These are phyloP conservation scores for Solanum bukasovii DNA, from an alignment of 257 asterid species.

Conservation along the genomic window DNA sequence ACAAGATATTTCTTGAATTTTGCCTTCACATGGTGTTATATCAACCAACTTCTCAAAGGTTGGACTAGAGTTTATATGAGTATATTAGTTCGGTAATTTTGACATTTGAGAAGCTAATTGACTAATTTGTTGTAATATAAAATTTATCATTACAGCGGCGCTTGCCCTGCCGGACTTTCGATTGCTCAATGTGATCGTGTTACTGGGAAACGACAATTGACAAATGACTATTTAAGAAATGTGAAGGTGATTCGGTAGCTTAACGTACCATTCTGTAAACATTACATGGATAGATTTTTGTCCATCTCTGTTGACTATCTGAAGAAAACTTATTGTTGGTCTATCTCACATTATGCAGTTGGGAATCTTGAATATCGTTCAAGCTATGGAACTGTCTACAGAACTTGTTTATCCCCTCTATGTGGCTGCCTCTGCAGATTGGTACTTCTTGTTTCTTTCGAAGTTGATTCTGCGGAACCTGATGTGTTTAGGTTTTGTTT, in stretches of 20 bases:
- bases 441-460: slow-evolving; percentile 30
- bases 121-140: slow-evolving; percentile 12
- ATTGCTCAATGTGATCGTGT: slow-evolving; percentile 65
- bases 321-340: not conserved
- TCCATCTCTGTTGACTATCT: not conserved
- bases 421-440: slow-evolving; percentile 69
- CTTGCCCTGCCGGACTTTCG: slow-evolving; percentile 78
- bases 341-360: slow-evolving; percentile 30
- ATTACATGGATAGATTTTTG: not conserved
- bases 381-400: slow-evolving; percentile 63
- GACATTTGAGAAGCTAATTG: not conserved
- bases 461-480: not conserved
- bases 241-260: slow-evolving; percentile 47
- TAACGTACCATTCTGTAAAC: not conserved
- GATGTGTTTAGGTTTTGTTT: not conserved
- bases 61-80: not conserved
- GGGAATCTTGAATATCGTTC: slow-evolving; percentile 73
- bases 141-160: slow-evolving; percentile 40
- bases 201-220: slow-evolving; percentile 65
- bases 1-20: slow-evolving; percentile 68
- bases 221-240: slow-evolving; percentile 35
- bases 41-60: slow-evolving; percentile 80
- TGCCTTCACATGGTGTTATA: slow-evolving; percentile 76
- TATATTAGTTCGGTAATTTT: not conserved
- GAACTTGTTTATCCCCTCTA: slow-evolving; percentile 80